Evolutionary conservation across 345 rosid species (phyloP).

Genomic region (Dipteronia sinensis): DNA sequence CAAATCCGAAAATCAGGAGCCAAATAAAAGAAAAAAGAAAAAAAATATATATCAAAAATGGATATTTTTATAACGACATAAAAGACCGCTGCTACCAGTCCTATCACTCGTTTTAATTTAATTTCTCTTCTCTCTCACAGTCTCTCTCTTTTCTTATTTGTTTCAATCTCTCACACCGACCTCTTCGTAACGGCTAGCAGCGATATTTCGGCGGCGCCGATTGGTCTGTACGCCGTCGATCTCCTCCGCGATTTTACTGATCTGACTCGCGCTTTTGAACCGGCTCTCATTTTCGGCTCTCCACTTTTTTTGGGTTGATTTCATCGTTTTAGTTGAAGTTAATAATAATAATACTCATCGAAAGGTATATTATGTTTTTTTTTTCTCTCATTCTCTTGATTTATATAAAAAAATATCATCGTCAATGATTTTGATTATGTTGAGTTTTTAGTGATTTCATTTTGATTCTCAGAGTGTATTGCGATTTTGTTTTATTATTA

Average conservation of each 20-base stretch:
- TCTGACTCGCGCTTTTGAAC: conserved; percentile 7
- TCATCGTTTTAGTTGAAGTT: conserved; percentile 5
- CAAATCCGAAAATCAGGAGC: neutral
- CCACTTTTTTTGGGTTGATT: conserved; percentile 3
- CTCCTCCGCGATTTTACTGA: conserved; percentile 13
- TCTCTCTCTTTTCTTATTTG: conserved; percentile 15
- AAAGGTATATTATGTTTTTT: conserved; percentile 19
- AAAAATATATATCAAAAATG: conserved; percentile 9
- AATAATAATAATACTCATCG: neutral
- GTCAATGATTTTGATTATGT: neutral
- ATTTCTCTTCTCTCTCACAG: neutral
- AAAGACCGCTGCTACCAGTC: neutral
- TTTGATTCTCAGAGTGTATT: neutral
- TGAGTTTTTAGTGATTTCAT: neutral
- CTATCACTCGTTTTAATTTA: neutral
- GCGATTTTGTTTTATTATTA: neutral
- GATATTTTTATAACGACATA: conserved; percentile 10
- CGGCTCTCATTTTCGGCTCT: conserved; percentile 6
- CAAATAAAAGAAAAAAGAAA: neutral
- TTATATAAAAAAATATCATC: no score
- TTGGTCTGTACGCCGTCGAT: conserved; percentile 13
- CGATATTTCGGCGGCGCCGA: conserved; percentile 36
- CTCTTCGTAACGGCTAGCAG: conserved; percentile 48
- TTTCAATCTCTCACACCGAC: conserved; percentile 30
- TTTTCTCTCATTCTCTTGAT: neutral